A percentile compares a stretch with the other conserved stretches of the same genome.
These are phyloP conservation scores for Pontederia crassipes DNA, from an alignment of 176 grass and related monocot genomes.

Conservation along the genomic window DNA sequence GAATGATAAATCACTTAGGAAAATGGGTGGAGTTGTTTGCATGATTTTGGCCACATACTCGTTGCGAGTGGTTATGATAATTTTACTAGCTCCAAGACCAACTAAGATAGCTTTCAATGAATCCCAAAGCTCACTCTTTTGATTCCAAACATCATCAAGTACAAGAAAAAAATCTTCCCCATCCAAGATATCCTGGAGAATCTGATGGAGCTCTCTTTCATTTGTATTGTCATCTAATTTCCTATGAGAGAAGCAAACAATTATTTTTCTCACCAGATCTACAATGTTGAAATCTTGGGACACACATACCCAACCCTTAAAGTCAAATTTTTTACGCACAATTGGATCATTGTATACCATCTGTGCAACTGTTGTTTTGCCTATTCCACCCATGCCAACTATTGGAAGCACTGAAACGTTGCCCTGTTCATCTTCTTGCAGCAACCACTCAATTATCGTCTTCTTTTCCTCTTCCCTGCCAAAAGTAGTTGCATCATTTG, in stretches of 20 bases:
- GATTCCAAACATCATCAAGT: conserved; percentile 9
- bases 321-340: conserved; percentile 9
- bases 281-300: conserved; percentile 14
- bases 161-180: conserved; percentile 11
- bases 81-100: neutral
- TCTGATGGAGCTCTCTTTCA: neutral
- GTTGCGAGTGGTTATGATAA: neutral
- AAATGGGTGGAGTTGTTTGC: too few relatives aligned
- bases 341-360: conserved; percentile 9
- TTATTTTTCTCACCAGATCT: conserved; percentile 12
- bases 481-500: conserved; percentile 7
- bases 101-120: conserved; percentile 1
- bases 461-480: conserved; percentile 13
- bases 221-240: too few relatives aligned
- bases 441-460: conserved; percentile 9
- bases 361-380: conserved; percentile 23
- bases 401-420: conserved; percentile 4
- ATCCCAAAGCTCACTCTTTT: conserved; percentile 9
- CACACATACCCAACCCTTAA: conserved; percentile 16
- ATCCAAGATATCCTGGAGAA: neutral
- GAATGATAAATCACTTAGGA: too few relatives aligned
- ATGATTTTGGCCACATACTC: too few relatives aligned
- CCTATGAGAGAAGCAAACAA: neutral
- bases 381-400: conserved; percentile 24
- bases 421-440: neutral